Evolutionary conservation across 345 rosid genomes (phyloP).

Genomic region (Erucastrum elatum): DNA sequence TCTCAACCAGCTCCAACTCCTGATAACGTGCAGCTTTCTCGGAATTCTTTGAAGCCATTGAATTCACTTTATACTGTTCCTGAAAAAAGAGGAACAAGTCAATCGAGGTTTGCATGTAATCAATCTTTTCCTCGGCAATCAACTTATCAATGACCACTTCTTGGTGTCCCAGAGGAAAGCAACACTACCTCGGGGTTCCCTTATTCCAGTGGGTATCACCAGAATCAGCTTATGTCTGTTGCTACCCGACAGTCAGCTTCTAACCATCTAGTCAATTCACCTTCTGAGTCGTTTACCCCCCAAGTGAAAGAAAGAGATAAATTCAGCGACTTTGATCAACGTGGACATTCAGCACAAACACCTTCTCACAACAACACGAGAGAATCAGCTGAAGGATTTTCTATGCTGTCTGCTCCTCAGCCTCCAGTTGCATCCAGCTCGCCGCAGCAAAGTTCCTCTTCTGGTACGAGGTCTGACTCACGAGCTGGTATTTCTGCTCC

Average conservation of each 20-base stretch:
- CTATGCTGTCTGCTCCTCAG: constrained; percentile 46
- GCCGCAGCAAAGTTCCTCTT: constrained; percentile 44
- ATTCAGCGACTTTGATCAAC: constrained; percentile 48
- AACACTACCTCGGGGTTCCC: constrained; percentile 50
- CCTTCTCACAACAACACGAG: constrained; percentile 37
- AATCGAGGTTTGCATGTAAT: constrained; percentile 47
- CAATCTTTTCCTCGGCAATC: constrained; percentile 47
- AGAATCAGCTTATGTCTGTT: constrained; percentile 35
- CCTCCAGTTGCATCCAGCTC: constrained; percentile 39
- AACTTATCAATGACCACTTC: constrained; percentile 44
- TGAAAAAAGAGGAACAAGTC: constrained; percentile 47
- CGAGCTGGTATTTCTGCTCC: constrained; percentile 48
- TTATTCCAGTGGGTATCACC: constrained; percentile 31
- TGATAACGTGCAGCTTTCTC: constrained; percentile 41
- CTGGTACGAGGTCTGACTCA: constrained; percentile 42
- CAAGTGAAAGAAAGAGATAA: constrained; percentile 44
- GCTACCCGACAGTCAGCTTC: constrained; percentile 39
- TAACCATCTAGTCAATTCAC: constrained; percentile 38
- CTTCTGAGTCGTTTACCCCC: constrained; percentile 44
- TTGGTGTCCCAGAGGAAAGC: constrained; percentile 44
- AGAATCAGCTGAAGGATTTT: constrained; percentile 48
- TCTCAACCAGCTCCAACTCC: constrained; percentile 56
- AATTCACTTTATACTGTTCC: constrained; percentile 40
- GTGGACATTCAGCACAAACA: constrained; percentile 48
- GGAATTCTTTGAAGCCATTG: constrained; percentile 39